These are phyloP conservation scores for Nyssa sinensis DNA, from an alignment of 148 eudicot genomes.

Conservation along the genomic window DNA sequence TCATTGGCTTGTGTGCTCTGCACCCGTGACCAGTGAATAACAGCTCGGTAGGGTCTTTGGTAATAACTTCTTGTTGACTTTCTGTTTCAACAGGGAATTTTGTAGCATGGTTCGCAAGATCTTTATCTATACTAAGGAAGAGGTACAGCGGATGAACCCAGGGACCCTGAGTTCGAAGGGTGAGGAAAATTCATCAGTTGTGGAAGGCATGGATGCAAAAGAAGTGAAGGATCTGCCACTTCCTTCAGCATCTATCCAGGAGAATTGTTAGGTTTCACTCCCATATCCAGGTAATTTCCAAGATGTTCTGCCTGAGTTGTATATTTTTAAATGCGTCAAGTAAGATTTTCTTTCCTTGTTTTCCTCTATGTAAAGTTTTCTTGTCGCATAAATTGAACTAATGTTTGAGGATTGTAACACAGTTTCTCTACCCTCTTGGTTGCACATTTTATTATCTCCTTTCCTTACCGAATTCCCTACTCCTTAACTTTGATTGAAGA, in stretches of 20 bases:
- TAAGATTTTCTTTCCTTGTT: not conserved
- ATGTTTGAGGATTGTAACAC: too few species aligned
- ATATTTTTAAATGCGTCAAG: too few species aligned
- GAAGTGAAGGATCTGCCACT: conserved; percentile 42
- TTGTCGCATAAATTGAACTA: too few species aligned
- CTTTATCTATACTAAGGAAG: conserved; percentile 83
- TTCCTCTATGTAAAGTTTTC: not conserved
- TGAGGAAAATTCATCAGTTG: conserved; percentile 48
- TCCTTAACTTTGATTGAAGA: not conserved
- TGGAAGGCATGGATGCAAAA: conserved; percentile 55
- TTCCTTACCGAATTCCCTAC: too few species aligned
- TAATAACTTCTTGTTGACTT: too few species aligned
- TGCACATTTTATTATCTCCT: too few species aligned
- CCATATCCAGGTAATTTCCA: conserved; percentile 36
- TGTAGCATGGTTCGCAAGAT: conserved; percentile 90
- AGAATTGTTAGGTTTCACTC: conserved; percentile 29
- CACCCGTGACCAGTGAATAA: too few species aligned
- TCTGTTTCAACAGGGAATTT: conserved; percentile 80
- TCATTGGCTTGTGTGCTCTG: too few species aligned
- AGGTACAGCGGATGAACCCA: conserved; percentile 81
- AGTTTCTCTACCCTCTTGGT: too few species aligned
- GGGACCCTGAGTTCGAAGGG: conserved; percentile 47
- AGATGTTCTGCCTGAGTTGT: too few species aligned
- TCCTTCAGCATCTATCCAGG: conserved; percentile 40
- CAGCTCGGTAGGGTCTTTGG: too few species aligned